Evolutionary conservation across 768 basidiomycete species (phyloP), one percentile per base, ranked within the genome.

Genomic region (Rhizopogon vinicolor): DNA sequence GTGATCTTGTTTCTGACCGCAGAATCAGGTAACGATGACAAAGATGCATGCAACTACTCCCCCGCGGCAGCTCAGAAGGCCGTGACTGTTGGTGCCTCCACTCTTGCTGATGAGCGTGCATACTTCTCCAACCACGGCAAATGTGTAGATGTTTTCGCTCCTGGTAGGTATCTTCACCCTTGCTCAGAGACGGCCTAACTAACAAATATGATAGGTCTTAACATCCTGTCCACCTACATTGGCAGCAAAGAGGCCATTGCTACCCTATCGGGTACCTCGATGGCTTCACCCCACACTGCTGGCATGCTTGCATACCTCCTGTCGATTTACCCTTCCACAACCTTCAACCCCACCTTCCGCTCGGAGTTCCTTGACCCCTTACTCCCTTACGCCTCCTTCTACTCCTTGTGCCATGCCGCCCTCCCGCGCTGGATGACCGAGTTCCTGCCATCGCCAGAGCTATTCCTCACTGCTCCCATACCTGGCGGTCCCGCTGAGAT

Each of bases 61-160:
- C 97, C 97, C 37, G 97, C 95, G 28, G 84, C 83, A 7, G 84
- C 97, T 5, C 81, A 88, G 75, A 85, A 89, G 53, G 92, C 97
- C 14, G 82, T 99, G 58, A 98, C 97, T 48, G 97, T 98, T 53
- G 97, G 90, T 62, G 97, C 97, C 31, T 89, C 87, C 3, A 92
- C 91, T 1, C 77, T 93, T 22, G 78, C 71, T 43, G 91, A 93
- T 59, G 85, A 87, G 58, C 85, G 91, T 44, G 91, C 91, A 5
- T 90, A 89, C 74, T 93, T 97, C 80, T 95, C 93, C 67, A 99
- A 99, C 82, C 79, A 76, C 62, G 97, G 96, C 19, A 60, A 75
- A 52, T 98, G 95, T 66, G 94, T 98, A 51, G 92, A 98, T 63
- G 80, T 98, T 59, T 95, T 97, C 63, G 95, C 83, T 33, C 96